phyloP scores from a whole-genome alignment of 345 rosid genomes.

The Aquilaria yunnanensis region DNA sequence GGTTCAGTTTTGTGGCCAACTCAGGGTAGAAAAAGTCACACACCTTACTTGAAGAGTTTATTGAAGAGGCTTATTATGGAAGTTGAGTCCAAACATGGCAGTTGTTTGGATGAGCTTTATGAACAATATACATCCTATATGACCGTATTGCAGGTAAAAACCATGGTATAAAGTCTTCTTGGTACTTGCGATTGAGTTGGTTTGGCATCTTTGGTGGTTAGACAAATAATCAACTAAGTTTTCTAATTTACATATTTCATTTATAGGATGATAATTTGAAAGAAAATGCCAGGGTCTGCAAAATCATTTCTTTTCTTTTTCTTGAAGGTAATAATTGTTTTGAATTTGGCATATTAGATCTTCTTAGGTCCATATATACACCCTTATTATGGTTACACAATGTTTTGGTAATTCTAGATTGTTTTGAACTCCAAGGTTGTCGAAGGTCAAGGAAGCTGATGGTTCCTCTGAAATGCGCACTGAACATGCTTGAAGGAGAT shows the following conservation, averaged over 20 bases:
- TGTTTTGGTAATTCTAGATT: slow-evolving; percentile 31
- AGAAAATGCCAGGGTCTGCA: slow-evolving; percentile 46
- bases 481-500: slow-evolving; percentile 92
- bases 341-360: not conserved
- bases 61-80: slow-evolving; percentile 66
- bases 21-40: slow-evolving; percentile 46
- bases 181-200: not conserved
- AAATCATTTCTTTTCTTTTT: slow-evolving; percentile 67
- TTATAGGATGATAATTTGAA: slow-evolving; percentile 38
- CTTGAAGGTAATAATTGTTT: slow-evolving; percentile 41
- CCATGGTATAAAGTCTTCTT: not conserved
- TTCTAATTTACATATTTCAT: not conserved
- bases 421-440: slow-evolving; percentile 29
- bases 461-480: slow-evolving; percentile 62
- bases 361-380: not conserved
- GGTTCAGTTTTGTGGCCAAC: slow-evolving; percentile 14
- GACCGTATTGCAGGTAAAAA: slow-evolving; percentile 52
- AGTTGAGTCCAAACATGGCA: slow-evolving; percentile 46
- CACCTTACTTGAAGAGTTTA: slow-evolving; percentile 45
- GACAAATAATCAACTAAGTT: not conserved
- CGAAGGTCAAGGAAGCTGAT: slow-evolving; percentile 35
- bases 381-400: not conserved
- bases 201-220: not conserved
- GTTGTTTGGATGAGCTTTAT: slow-evolving; percentile 61
- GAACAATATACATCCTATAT: slow-evolving; percentile 50